A percentile compares a stretch with the other conserved stretches of the same genome.
phyloP scores from a whole-genome alignment of 768 basidiomycete genomes.

The Amanita thiersii region DNA sequence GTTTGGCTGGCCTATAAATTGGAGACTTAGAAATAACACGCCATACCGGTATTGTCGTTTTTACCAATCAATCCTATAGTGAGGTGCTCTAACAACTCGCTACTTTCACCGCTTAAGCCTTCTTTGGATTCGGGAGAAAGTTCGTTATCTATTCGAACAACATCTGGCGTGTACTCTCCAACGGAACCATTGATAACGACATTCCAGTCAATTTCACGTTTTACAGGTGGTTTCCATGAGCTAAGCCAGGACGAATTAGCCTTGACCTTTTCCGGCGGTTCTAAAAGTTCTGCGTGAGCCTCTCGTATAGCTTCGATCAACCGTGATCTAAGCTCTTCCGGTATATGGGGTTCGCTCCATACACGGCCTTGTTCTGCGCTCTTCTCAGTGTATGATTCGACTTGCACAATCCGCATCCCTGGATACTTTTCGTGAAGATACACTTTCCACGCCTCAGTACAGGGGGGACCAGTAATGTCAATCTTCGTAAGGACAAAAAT shows the following conservation, averaged over 20 bases:
- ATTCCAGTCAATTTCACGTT: constrained; percentile 68
- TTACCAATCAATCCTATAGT: constrained; percentile 79
- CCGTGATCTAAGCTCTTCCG: constrained; percentile 50
- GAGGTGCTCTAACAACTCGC: constrained; percentile 44
- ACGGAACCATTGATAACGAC: constrained; percentile 35
- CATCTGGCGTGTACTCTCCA: constrained; percentile 33
- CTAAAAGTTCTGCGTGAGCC: constrained; percentile 58
- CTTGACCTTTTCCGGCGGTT: constrained; percentile 55
- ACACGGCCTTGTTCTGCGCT: constrained; percentile 36
- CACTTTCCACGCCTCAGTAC: constrained; percentile 56
- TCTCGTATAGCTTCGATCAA: constrained; percentile 59
- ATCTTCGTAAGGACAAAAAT: constrained; percentile 84
- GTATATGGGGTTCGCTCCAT: constrained; percentile 59
- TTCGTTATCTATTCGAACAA: constrained; percentile 11
- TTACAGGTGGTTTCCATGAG: constrained; percentile 62
- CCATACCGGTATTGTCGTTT: constrained; percentile 4
- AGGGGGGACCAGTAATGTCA: constrained; percentile 69
- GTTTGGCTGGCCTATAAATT: constrained; percentile 76
- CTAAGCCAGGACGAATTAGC: constrained; percentile 38
- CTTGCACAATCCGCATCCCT: constrained; percentile 53
- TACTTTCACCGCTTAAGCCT: constrained; percentile 14
- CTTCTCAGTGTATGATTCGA: constrained; percentile 68
- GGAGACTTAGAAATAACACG: neutral
- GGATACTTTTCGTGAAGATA: constrained; percentile 52
- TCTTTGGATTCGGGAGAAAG: constrained; percentile 12